Conservation (phyloP, 345 rosid genomes). For the Capsella bursapastoris region DNA sequence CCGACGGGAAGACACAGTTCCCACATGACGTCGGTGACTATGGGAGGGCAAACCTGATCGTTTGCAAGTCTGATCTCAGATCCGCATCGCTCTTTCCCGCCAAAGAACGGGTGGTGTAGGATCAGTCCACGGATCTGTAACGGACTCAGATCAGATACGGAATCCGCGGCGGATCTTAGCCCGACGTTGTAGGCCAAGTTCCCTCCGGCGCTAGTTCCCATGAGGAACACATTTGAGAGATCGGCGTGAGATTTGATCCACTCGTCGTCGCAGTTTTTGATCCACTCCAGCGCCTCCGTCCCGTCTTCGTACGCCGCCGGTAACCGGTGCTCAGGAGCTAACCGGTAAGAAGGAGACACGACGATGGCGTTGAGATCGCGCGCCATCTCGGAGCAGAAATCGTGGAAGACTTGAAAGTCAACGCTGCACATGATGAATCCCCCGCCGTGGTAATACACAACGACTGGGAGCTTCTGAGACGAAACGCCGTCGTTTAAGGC, state of each 20-base stretch:
- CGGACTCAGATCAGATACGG: conserved; percentile 41
- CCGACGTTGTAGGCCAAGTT: conserved; percentile 62
- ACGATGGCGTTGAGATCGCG: conserved; percentile 47
- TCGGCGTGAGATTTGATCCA: conserved; percentile 54
- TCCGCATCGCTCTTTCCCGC: conserved; percentile 52
- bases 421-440: conserved; percentile 58
- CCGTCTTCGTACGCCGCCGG: conserved; percentile 77
- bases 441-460: conserved; percentile 67
- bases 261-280: conserved; percentile 42
- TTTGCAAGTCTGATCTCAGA: conserved; percentile 53
- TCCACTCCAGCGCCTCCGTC: conserved; percentile 50
- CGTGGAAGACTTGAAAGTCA: conserved; percentile 20
- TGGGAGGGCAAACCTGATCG: conserved; percentile 43
- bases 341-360: conserved; percentile 55
- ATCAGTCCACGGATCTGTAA: conserved; percentile 67
- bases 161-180: conserved; percentile 33
- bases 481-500: neutral
- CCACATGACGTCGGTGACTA: conserved; percentile 56
- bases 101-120: conserved; percentile 64
- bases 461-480: conserved; percentile 54
- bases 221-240: conserved; percentile 46
- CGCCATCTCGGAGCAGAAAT: conserved; percentile 49
- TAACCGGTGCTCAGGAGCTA: conserved; percentile 72
- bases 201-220: conserved; percentile 70
- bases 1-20: conserved; percentile 58